phyloP scores from a whole-genome alignment of 2,329 filamentous ascomycete genomes.

The Microdochium bolleyi region DNA sequence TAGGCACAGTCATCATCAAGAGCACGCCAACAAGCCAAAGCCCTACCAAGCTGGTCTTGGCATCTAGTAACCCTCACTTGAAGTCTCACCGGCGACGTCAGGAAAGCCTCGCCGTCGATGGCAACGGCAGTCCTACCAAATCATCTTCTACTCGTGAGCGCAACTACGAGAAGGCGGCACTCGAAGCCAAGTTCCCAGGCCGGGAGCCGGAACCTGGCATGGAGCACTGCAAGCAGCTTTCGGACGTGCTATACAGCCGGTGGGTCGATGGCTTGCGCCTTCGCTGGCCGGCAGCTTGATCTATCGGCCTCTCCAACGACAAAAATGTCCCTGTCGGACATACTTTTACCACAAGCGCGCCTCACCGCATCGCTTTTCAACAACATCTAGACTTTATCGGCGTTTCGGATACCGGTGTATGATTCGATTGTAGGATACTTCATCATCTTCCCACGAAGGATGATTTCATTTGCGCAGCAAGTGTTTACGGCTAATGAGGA shows the following conservation, averaged over 20 bases:
- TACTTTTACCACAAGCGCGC: no score
- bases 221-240: slow-evolving; percentile 86
- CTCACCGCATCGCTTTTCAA: neutral
- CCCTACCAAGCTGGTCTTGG: slow-evolving; percentile 60
- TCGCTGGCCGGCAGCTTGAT: slow-evolving; percentile 47
- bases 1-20: slow-evolving; percentile 52
- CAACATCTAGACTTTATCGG: neutral
- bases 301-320: neutral
- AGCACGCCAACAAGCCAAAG: slow-evolving; percentile 29
- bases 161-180: slow-evolving; percentile 36
- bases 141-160: slow-evolving; percentile 25
- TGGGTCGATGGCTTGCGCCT: slow-evolving; percentile 80
- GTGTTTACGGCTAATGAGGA: no score
- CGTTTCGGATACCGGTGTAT: no score
- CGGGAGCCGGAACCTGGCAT: slow-evolving; percentile 59
- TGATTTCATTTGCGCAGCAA: no score
- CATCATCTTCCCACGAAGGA: no score
- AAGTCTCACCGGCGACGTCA: slow-evolving; percentile 68
- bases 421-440: no score
- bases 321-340: no score
- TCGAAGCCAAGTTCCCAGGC: slow-evolving; percentile 47
- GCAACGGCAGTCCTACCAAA: slow-evolving; percentile 17
- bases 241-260: slow-evolving; percentile 81
- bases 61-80: slow-evolving; percentile 77
- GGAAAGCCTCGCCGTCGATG: slow-evolving; percentile 25